phyloP scores from a whole-genome alignment of 2,329 filamentous ascomycete genomes.

The Curvularia sp. region DNA sequence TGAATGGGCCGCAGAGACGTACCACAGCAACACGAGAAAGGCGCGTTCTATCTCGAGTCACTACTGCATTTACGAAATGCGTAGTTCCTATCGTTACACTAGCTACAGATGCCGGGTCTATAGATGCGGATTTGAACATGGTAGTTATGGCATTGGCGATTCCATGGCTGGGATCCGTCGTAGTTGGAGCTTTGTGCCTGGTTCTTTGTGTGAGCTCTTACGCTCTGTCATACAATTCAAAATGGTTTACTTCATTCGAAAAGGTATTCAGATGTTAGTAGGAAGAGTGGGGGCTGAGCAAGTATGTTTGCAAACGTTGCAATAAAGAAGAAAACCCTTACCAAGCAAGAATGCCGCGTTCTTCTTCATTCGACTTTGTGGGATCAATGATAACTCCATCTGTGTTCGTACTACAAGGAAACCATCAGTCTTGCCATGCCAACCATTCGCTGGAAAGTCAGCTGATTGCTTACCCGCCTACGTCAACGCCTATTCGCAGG shows the following conservation, averaged over 20 bases:
- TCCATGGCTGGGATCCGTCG: slow-evolving; percentile 47
- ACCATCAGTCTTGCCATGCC: slow-evolving; percentile 7
- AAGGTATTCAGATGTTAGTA: not conserved
- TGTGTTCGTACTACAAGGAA: slow-evolving; percentile 42
- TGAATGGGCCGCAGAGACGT: slow-evolving; percentile 58
- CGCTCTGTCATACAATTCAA: not conserved
- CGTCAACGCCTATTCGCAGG: slow-evolving; percentile 54
- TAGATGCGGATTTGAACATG: slow-evolving; percentile 44
- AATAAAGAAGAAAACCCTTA: slow-evolving; percentile 21
- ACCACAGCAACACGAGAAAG: slow-evolving; percentile 61
- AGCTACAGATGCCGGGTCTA: slow-evolving; percentile 44
- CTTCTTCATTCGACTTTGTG: slow-evolving; percentile 32
- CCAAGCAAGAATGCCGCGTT: slow-evolving; percentile 46
- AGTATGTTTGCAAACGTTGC: not conserved
- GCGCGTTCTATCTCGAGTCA: slow-evolving; percentile 58
- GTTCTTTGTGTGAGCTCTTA: slow-evolving; percentile 1
- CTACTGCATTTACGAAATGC: slow-evolving; percentile 60
- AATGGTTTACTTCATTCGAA: not conserved
- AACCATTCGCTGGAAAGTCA: not conserved
- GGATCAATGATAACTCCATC: slow-evolving; percentile 49
- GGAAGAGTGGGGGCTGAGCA: not conserved
- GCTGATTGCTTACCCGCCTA: slow-evolving; percentile 46
- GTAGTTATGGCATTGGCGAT: slow-evolving; percentile 46
- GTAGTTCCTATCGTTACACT: slow-evolving; percentile 62
- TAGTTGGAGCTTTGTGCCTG: slow-evolving; percentile 51